A percentile compares a stretch with the other conserved stretches of the same genome.
Conservation (phyloP, 1,284 basidiomycete genomes). For the Bondarzewia mesenterica region DNA sequence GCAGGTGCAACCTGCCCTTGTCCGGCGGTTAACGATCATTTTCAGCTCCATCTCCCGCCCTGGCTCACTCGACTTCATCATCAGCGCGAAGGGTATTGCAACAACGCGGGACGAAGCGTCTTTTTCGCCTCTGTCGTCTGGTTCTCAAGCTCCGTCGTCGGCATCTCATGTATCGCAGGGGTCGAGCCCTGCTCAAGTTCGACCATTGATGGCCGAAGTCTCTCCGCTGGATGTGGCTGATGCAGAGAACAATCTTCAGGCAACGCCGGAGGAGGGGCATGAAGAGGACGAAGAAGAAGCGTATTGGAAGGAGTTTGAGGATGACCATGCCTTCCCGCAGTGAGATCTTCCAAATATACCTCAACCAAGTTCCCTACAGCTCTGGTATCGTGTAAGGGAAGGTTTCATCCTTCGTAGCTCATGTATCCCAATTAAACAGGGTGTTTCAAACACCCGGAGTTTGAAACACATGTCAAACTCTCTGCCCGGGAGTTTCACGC, state of each 20-base stretch:
- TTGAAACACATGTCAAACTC: too few relatives aligned
- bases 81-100: slow-evolving; percentile 53
- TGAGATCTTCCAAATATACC: too few relatives aligned
- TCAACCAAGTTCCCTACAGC: too few relatives aligned
- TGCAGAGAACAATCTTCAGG: slow-evolving; percentile 7
- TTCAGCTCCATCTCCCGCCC: slow-evolving; percentile 62
- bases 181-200: background rate
- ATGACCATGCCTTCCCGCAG: background rate
- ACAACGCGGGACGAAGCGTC: slow-evolving; percentile 22
- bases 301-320: slow-evolving; percentile 17
- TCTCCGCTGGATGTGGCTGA: slow-evolving; percentile 10
- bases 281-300: slow-evolving; percentile 14
- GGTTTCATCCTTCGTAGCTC: too few relatives aligned
- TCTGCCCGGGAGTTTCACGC: too few relatives aligned
- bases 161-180: background rate
- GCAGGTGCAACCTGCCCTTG: slow-evolving; percentile 23
- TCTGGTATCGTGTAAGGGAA: too few relatives aligned
- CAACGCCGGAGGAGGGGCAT: background rate
- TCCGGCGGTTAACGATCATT: slow-evolving; percentile 63
- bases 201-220: slow-evolving; percentile 7
- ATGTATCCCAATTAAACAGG: too few relatives aligned
- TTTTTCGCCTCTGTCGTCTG: slow-evolving; percentile 2
- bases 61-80: slow-evolving; percentile 63
- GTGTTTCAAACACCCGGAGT: too few relatives aligned
- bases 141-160: background rate